These are phyloP conservation scores for Thyridium curvatum DNA, from an alignment of 2,329 filamentous ascomycete genomes.

Conservation along the genomic window DNA sequence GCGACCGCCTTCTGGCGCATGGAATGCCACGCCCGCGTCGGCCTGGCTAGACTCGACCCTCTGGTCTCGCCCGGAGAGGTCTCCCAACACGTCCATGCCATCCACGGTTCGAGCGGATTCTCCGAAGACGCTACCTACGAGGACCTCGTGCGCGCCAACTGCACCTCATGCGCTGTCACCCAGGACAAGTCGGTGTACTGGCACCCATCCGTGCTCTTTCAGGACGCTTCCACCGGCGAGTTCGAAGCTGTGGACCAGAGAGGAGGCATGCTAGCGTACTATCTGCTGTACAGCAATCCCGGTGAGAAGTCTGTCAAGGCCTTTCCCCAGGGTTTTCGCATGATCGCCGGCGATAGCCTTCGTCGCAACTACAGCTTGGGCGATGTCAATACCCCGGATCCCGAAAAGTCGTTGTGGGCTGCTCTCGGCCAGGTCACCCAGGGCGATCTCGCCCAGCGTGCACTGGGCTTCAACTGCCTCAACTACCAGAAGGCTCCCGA, in stretches of 20 bases:
- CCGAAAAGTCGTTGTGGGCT: conserved; percentile 65
- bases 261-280: conserved; percentile 89
- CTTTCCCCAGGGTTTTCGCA: conserved; percentile 72
- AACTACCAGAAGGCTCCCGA: conserved; percentile 67
- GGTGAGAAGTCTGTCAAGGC: conserved; percentile 54
- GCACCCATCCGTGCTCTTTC: conserved; percentile 74
- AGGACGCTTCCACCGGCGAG: conserved; percentile 55
- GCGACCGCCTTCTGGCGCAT: conserved; percentile 81
- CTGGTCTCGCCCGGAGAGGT: conserved; percentile 56
- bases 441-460: conserved; percentile 66
- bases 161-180: conserved; percentile 74
- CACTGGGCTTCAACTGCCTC: conserved; percentile 91
- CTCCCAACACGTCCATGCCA: conserved; percentile 64
- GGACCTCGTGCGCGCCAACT: conserved; percentile 54
- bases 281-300: conserved; percentile 59
- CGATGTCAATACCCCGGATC: conserved; percentile 57
- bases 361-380: conserved; percentile 67
- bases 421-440: conserved; percentile 58
- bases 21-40: conserved; percentile 68
- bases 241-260: conserved; percentile 66
- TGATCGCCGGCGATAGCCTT: conserved; percentile 69
- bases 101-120: conserved; percentile 77
- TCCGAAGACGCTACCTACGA: conserved; percentile 47
- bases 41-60: conserved; percentile 70
- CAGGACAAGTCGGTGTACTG: conserved; percentile 89